Evolutionary conservation across 148 eudicot genomes (phyloP).

Genomic region (Rhododendron griersonianum): DNA sequence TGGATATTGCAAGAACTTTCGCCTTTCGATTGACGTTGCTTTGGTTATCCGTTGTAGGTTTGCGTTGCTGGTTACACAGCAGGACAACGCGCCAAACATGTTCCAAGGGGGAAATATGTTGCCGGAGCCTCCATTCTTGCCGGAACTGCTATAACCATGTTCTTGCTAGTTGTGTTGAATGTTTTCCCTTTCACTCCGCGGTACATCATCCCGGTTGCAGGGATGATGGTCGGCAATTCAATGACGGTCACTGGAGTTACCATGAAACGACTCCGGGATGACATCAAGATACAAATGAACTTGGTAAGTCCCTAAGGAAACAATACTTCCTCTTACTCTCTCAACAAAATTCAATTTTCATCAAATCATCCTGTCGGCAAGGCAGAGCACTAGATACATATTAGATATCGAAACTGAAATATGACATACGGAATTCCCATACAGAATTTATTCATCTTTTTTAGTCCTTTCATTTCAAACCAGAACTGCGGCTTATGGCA

Average conservation of each 20-base stretch:
- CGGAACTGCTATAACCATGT: conserved; percentile 79
- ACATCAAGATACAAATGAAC: conserved; percentile 65
- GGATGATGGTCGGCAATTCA: conserved; percentile 96
- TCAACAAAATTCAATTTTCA: background rate
- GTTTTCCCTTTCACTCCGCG: conserved; percentile 92
- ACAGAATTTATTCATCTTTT: background rate
- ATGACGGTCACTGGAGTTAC: conserved; percentile 97
- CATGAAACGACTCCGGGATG: conserved; percentile 92
- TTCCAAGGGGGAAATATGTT: conserved; percentile 71
- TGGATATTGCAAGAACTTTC: background rate
- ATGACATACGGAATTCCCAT: background rate
- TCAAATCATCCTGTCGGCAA: background rate
- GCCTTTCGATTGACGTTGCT: background rate
- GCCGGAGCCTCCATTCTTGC: conserved; percentile 76
- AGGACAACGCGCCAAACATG: conserved; percentile 86
- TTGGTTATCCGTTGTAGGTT: conserved; percentile 39
- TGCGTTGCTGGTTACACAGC: conserved; percentile 90
- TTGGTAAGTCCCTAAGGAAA: conserved; percentile 36
- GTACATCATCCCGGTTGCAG: conserved; percentile 87
- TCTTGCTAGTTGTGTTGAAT: conserved; percentile 45
- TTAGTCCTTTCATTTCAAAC: background rate
- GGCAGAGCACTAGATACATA: background rate
- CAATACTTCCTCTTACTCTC: background rate
- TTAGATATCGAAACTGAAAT: background rate
- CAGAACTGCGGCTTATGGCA: background rate